Evolutionary conservation across 192 early-diverging fungal genomes (phyloP), one percentile per base, ranked within the genome.

Genomic region (Backusella psychrophila): DNA sequence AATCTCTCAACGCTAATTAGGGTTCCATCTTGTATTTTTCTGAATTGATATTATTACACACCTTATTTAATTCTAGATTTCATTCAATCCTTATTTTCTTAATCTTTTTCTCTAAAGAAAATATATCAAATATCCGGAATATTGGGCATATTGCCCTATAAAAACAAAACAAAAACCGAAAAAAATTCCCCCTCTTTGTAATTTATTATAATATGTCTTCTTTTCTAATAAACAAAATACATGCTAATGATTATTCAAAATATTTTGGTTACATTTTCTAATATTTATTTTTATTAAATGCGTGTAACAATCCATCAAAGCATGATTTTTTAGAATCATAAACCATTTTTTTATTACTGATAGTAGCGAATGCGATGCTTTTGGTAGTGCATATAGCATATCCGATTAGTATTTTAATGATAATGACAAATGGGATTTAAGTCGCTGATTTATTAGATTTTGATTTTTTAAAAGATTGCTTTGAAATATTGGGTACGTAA

Each of bases 1-100:
- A 95, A 82, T 83, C 89, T 52, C 75, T 94, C 42, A 80, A 76
- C 56, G 75, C 79, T 26, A 63, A 63, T 63, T 63, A 59, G 53
- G 53, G 21, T 9, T 12, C 9, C 11, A 21, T 26, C 21, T 59
- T 26, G 26, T 59, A 11, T 3, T 23, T 26, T 23, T 59, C 53
- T 21, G 8, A 63, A 63, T 26, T 63, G 23, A 63, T 63, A 63
- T 63, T 29, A 26, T 4, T 63, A 63, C 29, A 63, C 4, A 63
- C 56, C 11, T 63, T 63, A 63, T 29, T 63, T 59, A 59, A 59
- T 59, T 59, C 23, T 59, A 59, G 53, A 59, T 26, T 9, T 26
- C 26, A 59, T 59, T 23, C 53, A 23, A 11, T 29, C 53, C 21
- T 26, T 59, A 59, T 59, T 59, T 59, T 59, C 21, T 59, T 59